Percentiles rank a stretch among this genome's conserved stretches.
These are phyloP conservation scores for Ascochyta fabae DNA, from an alignment of 2,329 filamentous ascomycete species.

Conservation along the genomic window DNA sequence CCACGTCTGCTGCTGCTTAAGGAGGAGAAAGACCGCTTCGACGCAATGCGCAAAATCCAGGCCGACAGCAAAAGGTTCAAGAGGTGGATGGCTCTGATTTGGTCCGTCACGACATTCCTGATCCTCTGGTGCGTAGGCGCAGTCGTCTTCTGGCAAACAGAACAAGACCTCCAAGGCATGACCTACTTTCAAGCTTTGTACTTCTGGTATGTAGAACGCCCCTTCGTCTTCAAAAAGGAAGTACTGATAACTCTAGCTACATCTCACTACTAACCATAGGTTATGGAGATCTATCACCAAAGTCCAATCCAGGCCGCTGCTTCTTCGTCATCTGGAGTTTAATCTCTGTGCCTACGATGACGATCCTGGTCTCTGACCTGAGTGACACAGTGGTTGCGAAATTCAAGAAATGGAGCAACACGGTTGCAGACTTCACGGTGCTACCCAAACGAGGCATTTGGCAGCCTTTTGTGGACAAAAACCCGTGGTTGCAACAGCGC, in stretches of 20 bases:
- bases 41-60: conserved; percentile 84
- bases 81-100: conserved; percentile 74
- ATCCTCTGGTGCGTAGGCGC: conserved; percentile 83
- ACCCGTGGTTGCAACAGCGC: conserved; percentile 52
- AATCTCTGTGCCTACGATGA: conserved; percentile 85
- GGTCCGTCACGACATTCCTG: conserved; percentile 72
- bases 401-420: conserved; percentile 68
- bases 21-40: conserved; percentile 70
- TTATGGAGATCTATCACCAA: conserved; percentile 80
- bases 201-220: conserved; percentile 70
- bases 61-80: conserved; percentile 67
- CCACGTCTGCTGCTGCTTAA: conserved; percentile 64
- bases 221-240: not conserved
- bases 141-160: conserved; percentile 72
- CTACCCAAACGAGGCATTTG: conserved; percentile 67
- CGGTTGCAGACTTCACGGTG: conserved; percentile 69
- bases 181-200: conserved; percentile 83
- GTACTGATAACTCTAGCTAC: conserved; percentile 1
- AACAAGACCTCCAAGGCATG: conserved; percentile 62
- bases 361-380: conserved; percentile 67
- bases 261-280: conserved; percentile 84
- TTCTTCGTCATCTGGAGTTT: conserved; percentile 96
- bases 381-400: conserved; percentile 78
- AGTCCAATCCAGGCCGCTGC: conserved; percentile 77
- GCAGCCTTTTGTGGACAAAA: conserved; percentile 56